A percentile compares a stretch with the other conserved stretches of the same genome.
phyloP scores from a whole-genome alignment of 2,329 filamentous ascomycete species.

The Ophiocordyceps camponoti-leonardi region DNA sequence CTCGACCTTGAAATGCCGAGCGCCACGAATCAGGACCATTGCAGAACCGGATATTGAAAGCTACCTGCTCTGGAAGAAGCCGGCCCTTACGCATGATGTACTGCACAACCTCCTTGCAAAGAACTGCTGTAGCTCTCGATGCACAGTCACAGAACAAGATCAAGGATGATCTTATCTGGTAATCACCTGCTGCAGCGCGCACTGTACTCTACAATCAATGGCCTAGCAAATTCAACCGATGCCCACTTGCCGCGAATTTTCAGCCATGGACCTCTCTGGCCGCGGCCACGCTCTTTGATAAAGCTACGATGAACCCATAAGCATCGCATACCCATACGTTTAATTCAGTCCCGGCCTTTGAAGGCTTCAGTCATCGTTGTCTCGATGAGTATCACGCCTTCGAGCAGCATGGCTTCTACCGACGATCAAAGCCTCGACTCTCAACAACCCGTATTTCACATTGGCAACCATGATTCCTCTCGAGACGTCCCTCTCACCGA shows the following conservation, averaged over 20 bases:
- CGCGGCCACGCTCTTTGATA: background rate
- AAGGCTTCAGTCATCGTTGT: no score
- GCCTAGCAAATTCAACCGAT: background rate
- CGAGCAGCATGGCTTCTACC: constrained; percentile 9
- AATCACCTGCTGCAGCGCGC: background rate
- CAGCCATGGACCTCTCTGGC: background rate
- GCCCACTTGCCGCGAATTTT: background rate
- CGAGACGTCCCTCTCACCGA: constrained; percentile 43
- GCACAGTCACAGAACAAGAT: no score
- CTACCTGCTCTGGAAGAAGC: no score
- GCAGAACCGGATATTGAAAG: no score
- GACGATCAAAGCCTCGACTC: constrained; percentile 10
- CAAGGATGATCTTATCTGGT: no score
- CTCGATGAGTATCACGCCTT: background rate
- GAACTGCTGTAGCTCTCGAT: no score
- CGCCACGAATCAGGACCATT: no score
- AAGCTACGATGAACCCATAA: background rate
- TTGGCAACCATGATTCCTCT: constrained; percentile 57
- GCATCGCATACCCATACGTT: background rate
- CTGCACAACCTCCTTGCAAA: no score
- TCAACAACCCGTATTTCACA: constrained; percentile 36
- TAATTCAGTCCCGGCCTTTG: background rate
- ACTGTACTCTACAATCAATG: background rate
- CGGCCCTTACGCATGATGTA: no score
- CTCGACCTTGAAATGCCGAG: background rate